phyloP scores from a whole-genome alignment of 805 yeast species.

The Lipomyces spencermartinsiae region DNA sequence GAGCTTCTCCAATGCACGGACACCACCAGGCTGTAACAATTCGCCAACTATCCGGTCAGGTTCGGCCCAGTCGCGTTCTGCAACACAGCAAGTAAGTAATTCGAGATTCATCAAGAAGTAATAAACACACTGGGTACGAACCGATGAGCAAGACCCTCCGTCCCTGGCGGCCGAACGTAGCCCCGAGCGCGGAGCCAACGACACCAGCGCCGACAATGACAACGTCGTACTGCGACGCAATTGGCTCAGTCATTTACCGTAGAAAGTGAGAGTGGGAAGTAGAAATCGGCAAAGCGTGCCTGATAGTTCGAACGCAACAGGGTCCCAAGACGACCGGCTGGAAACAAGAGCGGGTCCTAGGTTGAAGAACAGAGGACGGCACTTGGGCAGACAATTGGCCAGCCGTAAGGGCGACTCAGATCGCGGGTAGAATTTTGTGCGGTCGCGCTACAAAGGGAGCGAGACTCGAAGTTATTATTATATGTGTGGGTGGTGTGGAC shows the following conservation, averaged over 20 bases:
- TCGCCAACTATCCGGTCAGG: constrained; percentile 99
- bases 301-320: not conserved
- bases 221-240: constrained; percentile 63
- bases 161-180: constrained; percentile 89
- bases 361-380: too few relatives aligned
- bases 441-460: too few relatives aligned
- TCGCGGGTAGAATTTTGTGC: too few relatives aligned
- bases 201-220: constrained; percentile 99
- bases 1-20: constrained; percentile 77
- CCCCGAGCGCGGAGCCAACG: constrained; percentile 91
- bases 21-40: constrained; percentile 95
- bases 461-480: too few relatives aligned
- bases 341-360: not conserved
- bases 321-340: not conserved
- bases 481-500: too few relatives aligned
- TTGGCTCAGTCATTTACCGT: not conserved
- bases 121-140: constrained; percentile 13
- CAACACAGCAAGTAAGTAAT: not conserved
- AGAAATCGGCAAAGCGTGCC: not conserved
- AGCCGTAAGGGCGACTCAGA: too few relatives aligned
- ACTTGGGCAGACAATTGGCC: too few relatives aligned
- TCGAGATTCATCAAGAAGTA: too few relatives aligned
- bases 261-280: not conserved
- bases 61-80: constrained; percentile 85
- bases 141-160: constrained; percentile 69